Conservation (phyloP, 1,284 basidiomycete species). For the Apiotrichum laibachii region DNA sequence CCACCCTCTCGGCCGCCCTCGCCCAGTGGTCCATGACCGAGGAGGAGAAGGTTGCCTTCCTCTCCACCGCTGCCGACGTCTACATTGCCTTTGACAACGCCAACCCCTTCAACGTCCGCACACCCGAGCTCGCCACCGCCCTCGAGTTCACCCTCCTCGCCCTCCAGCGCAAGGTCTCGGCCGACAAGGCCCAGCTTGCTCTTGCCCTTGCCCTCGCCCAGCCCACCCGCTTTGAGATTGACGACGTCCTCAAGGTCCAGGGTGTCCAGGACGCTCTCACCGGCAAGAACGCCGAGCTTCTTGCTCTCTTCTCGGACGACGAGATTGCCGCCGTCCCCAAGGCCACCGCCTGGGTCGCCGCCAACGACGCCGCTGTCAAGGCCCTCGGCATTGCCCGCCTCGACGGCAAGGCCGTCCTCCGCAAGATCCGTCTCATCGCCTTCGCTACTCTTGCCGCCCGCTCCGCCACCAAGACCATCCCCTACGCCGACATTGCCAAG, state of each 20-base stretch:
- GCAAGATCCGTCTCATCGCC: conserved; percentile 77
- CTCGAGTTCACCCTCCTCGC: conserved; percentile 54
- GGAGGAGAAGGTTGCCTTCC: conserved; percentile 67
- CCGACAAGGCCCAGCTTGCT: conserved; percentile 39
- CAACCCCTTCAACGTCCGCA: conserved; percentile 34
- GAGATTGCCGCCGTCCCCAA: conserved; percentile 67
- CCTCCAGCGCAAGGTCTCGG: conserved; percentile 56
- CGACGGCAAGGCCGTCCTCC: conserved; percentile 59
- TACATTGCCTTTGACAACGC: conserved; percentile 47
- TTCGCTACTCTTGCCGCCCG: conserved; percentile 74
- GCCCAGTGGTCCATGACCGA: conserved; percentile 70
- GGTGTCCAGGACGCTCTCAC: conserved; percentile 35
- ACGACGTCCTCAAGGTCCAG: conserved; percentile 61
- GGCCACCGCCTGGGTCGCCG: conserved; percentile 64
- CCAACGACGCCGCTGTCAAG: conserved; percentile 58
- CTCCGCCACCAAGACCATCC: conserved; percentile 70
- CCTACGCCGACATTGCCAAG: conserved; percentile 70
- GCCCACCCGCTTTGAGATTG: conserved; percentile 72
- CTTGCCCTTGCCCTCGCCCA: conserved; percentile 63
- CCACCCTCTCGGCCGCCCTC: conserved; percentile 69
- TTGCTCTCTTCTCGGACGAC: conserved; percentile 56
- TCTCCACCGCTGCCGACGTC: conserved; percentile 66
- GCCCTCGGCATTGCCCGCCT: conserved; percentile 59
- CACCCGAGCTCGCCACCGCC: conserved; percentile 57
- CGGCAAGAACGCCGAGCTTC: conserved; percentile 40